These are phyloP conservation scores for Conoideocrella luteorostrata DNA, from an alignment of 2,329 filamentous ascomycete species.

Conservation along the genomic window DNA sequence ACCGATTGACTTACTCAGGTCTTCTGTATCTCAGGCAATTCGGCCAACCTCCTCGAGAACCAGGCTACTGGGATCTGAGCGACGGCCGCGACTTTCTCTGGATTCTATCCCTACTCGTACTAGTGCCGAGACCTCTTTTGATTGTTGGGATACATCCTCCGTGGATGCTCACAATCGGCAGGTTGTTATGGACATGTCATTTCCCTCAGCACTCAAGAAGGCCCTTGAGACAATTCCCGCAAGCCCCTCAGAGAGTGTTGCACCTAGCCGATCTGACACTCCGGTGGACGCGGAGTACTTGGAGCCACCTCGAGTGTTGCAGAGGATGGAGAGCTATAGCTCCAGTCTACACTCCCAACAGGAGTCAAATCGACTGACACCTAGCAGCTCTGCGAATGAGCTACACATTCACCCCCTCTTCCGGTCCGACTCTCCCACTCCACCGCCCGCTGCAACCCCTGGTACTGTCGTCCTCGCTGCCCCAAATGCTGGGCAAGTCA, in stretches of 20 bases:
- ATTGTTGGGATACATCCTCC: slow-evolving; percentile 67
- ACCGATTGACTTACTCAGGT: slow-evolving; percentile 23
- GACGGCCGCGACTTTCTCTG: slow-evolving; percentile 39
- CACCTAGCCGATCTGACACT: slow-evolving; percentile 52
- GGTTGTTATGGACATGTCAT: slow-evolving; percentile 45
- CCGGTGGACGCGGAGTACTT: slow-evolving; percentile 42
- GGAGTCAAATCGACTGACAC: slow-evolving; percentile 18
- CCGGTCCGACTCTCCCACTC: slow-evolving; percentile 62
- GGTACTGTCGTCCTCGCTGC: slow-evolving; percentile 67
- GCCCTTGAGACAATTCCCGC: slow-evolving; percentile 67
- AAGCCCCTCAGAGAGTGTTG: slow-evolving; percentile 57
- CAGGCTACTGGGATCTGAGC: slow-evolving; percentile 41
- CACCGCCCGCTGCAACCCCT: slow-evolving; percentile 58
- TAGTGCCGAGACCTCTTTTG: slow-evolving; percentile 56
- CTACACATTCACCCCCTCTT: slow-evolving; percentile 74
- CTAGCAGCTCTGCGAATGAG: slow-evolving; percentile 39
- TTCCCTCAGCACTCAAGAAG: slow-evolving; percentile 37
- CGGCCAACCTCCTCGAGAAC: slow-evolving; percentile 53
- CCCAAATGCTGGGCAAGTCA: slow-evolving; percentile 59
- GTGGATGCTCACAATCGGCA: slow-evolving; percentile 58
- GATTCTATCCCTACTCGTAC: slow-evolving; percentile 35
- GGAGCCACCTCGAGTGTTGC: slow-evolving; percentile 38
- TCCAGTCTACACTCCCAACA: slow-evolving; percentile 28
- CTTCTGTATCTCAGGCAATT: slow-evolving; percentile 38
- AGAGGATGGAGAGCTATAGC: slow-evolving; percentile 47